Evolutionary conservation across 2,329 filamentous ascomycete species (phyloP).

Genomic region (Ophiostoma fasciatum): DNA sequence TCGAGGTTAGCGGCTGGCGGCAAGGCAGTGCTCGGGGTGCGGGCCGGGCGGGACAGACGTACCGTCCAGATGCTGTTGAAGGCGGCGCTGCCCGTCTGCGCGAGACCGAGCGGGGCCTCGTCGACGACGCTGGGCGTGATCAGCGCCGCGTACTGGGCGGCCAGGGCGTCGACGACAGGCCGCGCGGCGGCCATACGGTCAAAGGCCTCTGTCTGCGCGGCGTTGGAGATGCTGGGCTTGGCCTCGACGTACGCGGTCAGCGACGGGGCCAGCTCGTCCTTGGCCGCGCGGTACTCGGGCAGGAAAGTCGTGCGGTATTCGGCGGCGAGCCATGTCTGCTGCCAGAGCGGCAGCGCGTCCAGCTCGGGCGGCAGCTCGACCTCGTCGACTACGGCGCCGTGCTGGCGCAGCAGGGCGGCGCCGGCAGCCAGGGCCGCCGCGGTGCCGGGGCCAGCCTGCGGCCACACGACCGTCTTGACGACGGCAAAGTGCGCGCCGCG

Average conservation of each 20-base stretch:
- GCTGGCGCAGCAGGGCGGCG: conserved; percentile 21
- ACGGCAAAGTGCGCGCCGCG: conserved; percentile 38
- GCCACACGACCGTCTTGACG: conserved; percentile 37
- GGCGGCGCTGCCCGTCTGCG: conserved; percentile 37
- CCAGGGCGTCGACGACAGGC: conserved; percentile 38
- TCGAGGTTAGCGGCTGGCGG: not conserved
- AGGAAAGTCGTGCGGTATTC: conserved; percentile 41
- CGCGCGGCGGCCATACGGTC: conserved; percentile 38
- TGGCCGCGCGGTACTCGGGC: conserved; percentile 33
- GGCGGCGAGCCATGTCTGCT: conserved; percentile 30
- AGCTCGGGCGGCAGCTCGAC: conserved; percentile 37
- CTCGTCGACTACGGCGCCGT: conserved; percentile 42
- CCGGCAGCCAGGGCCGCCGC: conserved; percentile 26
- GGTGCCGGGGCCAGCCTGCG: conserved; percentile 28
- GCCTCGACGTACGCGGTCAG: conserved; percentile 39
- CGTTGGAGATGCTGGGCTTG: conserved; percentile 23
- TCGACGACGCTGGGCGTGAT: conserved; percentile 43
- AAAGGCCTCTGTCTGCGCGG: conserved; percentile 35
- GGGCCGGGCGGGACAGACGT: no score
- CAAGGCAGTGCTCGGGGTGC: not conserved
- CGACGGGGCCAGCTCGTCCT: conserved; percentile 28
- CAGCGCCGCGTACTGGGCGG: conserved; percentile 35
- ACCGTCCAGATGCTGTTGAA: conserved; percentile 40
- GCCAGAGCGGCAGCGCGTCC: conserved; percentile 33
- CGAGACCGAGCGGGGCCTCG: conserved; percentile 40